phyloP scores from a whole-genome alignment of 306 rosid genomes.

The Ziziphus jujuba region DNA sequence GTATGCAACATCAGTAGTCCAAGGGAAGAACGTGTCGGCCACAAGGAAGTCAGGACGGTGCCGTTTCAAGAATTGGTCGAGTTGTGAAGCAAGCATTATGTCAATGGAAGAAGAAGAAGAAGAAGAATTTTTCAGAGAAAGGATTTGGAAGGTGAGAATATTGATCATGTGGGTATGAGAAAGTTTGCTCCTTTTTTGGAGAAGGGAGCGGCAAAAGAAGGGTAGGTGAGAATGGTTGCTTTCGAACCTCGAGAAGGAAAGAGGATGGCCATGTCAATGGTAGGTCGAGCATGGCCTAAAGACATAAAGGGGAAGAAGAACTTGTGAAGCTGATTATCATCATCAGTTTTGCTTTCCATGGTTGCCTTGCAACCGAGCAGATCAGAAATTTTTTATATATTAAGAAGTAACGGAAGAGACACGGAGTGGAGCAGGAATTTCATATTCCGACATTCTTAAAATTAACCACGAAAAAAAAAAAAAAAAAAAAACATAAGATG shows the following conservation, averaged over 20 bases:
- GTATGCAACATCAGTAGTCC: conserved; percentile 25
- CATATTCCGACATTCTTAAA: too few species aligned
- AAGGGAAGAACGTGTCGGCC: conserved; percentile 21
- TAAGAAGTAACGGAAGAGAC: too few species aligned
- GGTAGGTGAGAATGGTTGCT: conserved; percentile 25
- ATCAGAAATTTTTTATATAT: too few species aligned
- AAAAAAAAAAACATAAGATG: too few species aligned
- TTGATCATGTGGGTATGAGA: too few species aligned
- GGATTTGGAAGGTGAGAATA: too few species aligned
- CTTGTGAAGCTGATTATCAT: conserved; percentile 12
- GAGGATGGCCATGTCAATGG: conserved; percentile 17
- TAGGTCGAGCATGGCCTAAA: conserved; percentile 28
- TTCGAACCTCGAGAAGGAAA: conserved; percentile 14
- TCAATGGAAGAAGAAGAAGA: too few species aligned
- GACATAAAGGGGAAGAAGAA: conserved; percentile 30
- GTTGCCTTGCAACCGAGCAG: too few species aligned
- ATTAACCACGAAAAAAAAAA: too few species aligned
- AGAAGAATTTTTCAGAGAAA: too few species aligned
- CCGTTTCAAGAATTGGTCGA: not conserved
- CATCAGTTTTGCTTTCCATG: too few species aligned
- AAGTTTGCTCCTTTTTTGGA: not conserved
- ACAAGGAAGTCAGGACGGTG: conserved; percentile 9
- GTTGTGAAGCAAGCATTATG: not conserved
- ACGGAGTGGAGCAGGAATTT: too few species aligned
- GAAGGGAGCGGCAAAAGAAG: not conserved